Conservation (phyloP, 176 grass and related monocot genomes). For the Aegilops umbellulata region DNA sequence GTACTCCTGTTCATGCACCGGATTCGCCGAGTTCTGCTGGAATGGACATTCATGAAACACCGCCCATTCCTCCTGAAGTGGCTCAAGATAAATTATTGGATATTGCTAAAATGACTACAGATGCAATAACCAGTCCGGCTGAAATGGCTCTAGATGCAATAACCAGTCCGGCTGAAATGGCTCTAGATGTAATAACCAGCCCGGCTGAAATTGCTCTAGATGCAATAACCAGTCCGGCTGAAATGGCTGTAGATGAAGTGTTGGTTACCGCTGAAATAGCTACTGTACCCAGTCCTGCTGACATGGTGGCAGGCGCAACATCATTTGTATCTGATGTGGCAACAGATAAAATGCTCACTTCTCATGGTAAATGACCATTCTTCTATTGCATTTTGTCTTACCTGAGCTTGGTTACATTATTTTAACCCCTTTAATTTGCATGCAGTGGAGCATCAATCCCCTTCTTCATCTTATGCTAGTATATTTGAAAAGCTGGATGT, state of each 20-base stretch:
- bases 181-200: constrained; percentile 20
- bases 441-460: constrained; percentile 38
- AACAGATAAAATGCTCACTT: constrained; percentile 26
- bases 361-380: constrained; percentile 30
- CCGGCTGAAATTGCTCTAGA: constrained; percentile 20
- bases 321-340: constrained; percentile 22
- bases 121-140: constrained; percentile 8
- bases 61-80: background rate
- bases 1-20: constrained; percentile 30
- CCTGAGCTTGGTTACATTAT: constrained; percentile 22
- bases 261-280: constrained; percentile 1
- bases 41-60: constrained; percentile 12
- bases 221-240: constrained; percentile 1
- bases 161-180: background rate
- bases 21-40: constrained; percentile 24
- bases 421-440: constrained; percentile 24
- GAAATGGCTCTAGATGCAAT: constrained; percentile 33
- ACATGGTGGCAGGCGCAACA: constrained; percentile 14
- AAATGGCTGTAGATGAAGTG: constrained; percentile 30
- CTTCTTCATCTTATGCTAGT: constrained; percentile 45
- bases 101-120: constrained; percentile 24
- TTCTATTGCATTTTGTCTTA: constrained; percentile 27
- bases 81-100: too few relatives aligned
- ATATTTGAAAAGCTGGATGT: constrained; percentile 67
- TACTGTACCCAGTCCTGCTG: constrained; percentile 11